Evolutionary conservation across 805 yeast species (phyloP), one percentile per base, ranked within the genome.

Genomic region (Dipodascopsis uninucleata): DNA sequence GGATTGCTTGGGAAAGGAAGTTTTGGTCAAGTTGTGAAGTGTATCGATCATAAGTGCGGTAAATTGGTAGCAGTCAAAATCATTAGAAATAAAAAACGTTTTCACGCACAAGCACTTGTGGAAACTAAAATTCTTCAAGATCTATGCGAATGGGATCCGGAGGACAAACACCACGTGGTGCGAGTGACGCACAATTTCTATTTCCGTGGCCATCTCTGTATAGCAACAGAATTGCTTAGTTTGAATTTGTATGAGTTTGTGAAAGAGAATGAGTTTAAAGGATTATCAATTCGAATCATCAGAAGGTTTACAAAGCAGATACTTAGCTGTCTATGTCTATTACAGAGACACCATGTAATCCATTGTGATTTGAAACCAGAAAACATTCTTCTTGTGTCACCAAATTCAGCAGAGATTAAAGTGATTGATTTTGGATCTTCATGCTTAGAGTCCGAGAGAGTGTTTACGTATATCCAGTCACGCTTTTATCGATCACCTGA

Each of bases 401-500:
- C 75, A 4, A 62, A 67, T 17, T 58, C 66, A 0, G 67, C 80
- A 18, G 66, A 64, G 16, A 69, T 85, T 38, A 85, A 83, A 56
- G 71, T 87, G 25, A 83, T 87, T 42, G 96, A 87, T 59, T 86
- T 87, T 59, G 96, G 96, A 0, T 62, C 71, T 6, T 66, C 74
- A 7, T 70, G 74, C 48, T 62, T 62, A 37, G 71, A 68, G 39
- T 77, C 78, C 52, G 89, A 84, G 62, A 85, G 93, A 36, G 82
- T 94, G 1, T 96, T 89, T 52, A 83, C 96, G 40, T 93, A 93
- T 63, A 93, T 93, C 47, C 95, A 97, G 66, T 87, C 96, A 20
- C 79, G 98, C 59, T 93, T 88, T 65, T 89, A 89, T 67, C 77
- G 97, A 57, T 95, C 97, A 1, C 99, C 99, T 0, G 99, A 93